Evolutionary conservation across 1,139 yeast genomes (phyloP).

Genomic region (Lodderomyces parapsilosis): DNA sequence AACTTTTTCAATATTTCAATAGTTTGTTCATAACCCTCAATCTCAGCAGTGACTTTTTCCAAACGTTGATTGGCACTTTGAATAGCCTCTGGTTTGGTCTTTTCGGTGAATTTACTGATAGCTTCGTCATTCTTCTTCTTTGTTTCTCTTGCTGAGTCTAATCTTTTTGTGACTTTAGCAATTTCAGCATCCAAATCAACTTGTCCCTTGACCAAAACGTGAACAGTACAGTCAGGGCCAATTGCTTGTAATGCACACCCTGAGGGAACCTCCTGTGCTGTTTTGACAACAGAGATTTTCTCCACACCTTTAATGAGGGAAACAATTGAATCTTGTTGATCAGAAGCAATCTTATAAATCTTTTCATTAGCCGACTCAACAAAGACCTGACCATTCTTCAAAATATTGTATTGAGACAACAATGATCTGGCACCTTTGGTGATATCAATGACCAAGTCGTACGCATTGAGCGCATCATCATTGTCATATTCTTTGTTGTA

Average conservation of each 20-base stretch:
- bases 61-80: constrained; percentile 70
- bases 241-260: constrained; percentile 90
- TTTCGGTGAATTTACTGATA: constrained; percentile 74
- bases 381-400: constrained; percentile 82
- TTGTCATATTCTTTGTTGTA: constrained; percentile 62
- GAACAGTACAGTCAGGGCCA: constrained; percentile 79
- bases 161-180: constrained; percentile 74
- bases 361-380: constrained; percentile 63
- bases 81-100: constrained; percentile 81
- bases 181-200: constrained; percentile 92
- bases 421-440: constrained; percentile 92
- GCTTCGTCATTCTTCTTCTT: constrained; percentile 39
- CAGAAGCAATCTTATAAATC: constrained; percentile 51
- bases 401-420: constrained; percentile 82
- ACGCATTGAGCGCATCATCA: constrained; percentile 63
- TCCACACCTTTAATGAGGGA: constrained; percentile 91
- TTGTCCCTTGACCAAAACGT: constrained; percentile 89
- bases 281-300: constrained; percentile 59
- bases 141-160: constrained; percentile 58
- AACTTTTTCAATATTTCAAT: constrained; percentile 72
- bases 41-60: constrained; percentile 77
- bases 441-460: constrained; percentile 79
- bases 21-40: constrained; percentile 79
- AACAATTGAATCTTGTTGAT: constrained; percentile 81
- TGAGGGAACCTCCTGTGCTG: constrained; percentile 60